Conservation (phyloP, 768 basidiomycete genomes). For the Cyathus striatus region DNA sequence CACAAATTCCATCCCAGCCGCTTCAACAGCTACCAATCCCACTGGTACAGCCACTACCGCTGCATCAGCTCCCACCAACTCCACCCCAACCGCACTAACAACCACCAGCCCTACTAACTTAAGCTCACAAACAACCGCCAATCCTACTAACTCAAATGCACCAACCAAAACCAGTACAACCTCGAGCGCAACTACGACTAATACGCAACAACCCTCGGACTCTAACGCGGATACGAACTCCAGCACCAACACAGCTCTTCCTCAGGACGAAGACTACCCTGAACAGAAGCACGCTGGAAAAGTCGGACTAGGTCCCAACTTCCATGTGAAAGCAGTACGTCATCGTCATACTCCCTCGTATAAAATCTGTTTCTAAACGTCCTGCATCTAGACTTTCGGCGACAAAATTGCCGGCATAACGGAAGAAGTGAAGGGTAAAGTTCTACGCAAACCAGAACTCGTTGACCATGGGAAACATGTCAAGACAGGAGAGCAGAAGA, state of each 20-base stretch:
- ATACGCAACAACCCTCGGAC: no score
- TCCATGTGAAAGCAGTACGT: constrained; percentile 23
- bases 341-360: background rate
- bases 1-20: no score
- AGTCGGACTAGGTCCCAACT: constrained; percentile 41
- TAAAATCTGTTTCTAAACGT: background rate
- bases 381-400: constrained; percentile 12
- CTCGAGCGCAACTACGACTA: no score
- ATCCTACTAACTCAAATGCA: no score
- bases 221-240: no score
- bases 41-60: no score
- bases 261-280: constrained; percentile 20
- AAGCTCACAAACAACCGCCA: no score
- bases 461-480: constrained; percentile 19
- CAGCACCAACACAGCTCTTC: background rate
- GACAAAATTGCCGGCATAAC: constrained; percentile 19
- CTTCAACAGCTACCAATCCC: no score
- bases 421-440: constrained; percentile 20
- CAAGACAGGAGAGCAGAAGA: constrained; percentile 16
- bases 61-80: no score
- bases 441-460: constrained; percentile 17
- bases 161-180: no score
- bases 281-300: constrained; percentile 38
- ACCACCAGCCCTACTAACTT: no score
- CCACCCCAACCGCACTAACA: no score